These are phyloP conservation scores for Quercus bicolor DNA, from an alignment of 306 rosid species.

Conservation along the genomic window DNA sequence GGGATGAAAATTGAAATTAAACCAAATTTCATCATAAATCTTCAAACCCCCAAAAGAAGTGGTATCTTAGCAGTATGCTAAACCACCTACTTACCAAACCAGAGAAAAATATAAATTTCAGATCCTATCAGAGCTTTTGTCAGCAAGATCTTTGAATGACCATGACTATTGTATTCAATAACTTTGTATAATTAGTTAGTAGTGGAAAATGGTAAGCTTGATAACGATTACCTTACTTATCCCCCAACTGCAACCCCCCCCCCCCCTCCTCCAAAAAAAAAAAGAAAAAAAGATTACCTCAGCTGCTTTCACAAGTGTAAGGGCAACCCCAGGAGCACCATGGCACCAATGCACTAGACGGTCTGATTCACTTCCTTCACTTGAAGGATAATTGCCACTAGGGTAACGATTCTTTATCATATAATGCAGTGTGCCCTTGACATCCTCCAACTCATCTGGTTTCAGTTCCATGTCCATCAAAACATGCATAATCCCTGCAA, in stretches of 20 bases:
- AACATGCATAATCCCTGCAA: constrained; percentile 77
- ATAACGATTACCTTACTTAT: constrained; percentile 38
- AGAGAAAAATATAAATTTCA: not conserved
- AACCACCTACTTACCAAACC: not conserved
- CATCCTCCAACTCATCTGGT: constrained; percentile 76
- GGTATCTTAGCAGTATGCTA: not conserved
- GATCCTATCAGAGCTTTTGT: not conserved
- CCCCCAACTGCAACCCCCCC: too few relatives aligned
- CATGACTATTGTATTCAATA: not conserved
- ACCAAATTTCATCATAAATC: not conserved
- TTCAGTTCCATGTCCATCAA: constrained; percentile 74
- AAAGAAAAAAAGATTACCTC: constrained; percentile 36
- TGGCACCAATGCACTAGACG: constrained; percentile 93
- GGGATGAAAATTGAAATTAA: too few relatives aligned
- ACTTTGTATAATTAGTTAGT: not conserved
- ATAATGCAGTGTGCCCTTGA: constrained; percentile 63
- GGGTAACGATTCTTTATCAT: constrained; percentile 63
- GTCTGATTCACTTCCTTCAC: constrained; percentile 78
- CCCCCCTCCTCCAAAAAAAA: rapidly evolving
- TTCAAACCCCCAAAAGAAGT: not conserved
- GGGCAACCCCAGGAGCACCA: constrained; percentile 86
- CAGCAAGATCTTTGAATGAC: not conserved
- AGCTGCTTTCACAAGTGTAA: constrained; percentile 69
- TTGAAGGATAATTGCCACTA: constrained; percentile 78
- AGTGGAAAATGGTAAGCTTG: not conserved